phyloP scores from a whole-genome alignment of 2,329 filamentous ascomycete genomes.

The Alternaria gansuensis region DNA sequence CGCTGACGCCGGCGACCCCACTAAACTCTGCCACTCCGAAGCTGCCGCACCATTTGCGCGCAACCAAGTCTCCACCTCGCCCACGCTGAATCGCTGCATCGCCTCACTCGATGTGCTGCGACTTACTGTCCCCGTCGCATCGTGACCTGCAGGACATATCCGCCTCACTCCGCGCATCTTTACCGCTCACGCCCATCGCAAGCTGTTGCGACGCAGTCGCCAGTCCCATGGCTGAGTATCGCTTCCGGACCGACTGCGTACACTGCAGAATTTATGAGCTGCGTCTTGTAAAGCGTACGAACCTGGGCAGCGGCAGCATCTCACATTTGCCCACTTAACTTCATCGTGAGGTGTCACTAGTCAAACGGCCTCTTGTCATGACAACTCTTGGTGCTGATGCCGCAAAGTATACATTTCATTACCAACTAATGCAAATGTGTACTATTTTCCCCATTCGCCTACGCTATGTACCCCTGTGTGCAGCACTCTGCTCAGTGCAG shows the following conservation, averaged over 20 bases:
- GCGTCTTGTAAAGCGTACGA: background rate
- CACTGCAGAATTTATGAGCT: background rate
- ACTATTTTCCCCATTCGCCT: conserved; percentile 3
- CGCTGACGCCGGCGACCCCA: conserved; percentile 22
- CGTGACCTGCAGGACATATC: conserved; percentile 7
- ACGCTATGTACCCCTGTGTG: conserved; percentile 4
- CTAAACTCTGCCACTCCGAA: conserved; percentile 9
- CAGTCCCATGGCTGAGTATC: conserved; percentile 8
- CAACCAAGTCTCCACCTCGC: background rate
- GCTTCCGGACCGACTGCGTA: background rate
- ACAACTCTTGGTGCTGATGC: background rate
- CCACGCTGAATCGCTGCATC: background rate
- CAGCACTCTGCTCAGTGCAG: background rate
- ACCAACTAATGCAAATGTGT: background rate
- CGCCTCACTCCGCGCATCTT: conserved; percentile 2
- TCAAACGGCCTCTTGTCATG: background rate
- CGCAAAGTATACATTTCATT: background rate
- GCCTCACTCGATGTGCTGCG: background rate
- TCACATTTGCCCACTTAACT: background rate
- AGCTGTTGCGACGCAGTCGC: background rate
- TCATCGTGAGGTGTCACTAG: background rate
- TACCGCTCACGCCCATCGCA: background rate
- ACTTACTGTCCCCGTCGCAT: conserved; percentile 1
- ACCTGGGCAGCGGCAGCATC: background rate
- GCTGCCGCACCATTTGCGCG: conserved; percentile 8